Conservation (phyloP, 73 alveolate species). For the Vitrella brassicaformis region DNA sequence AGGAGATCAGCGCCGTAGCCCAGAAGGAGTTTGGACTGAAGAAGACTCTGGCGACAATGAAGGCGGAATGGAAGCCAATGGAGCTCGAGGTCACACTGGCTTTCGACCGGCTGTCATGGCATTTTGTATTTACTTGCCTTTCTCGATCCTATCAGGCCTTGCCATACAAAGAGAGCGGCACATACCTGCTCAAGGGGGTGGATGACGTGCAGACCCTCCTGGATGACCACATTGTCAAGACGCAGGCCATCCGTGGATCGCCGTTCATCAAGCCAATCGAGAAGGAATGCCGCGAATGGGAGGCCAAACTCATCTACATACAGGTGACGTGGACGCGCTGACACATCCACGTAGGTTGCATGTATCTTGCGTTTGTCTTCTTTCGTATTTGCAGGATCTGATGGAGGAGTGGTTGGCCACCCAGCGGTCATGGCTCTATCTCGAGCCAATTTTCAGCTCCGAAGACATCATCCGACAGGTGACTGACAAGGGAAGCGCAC, state of each 20-base stretch:
- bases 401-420: conserved; percentile 95
- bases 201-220: conserved; percentile 22
- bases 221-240: conserved; percentile 85
- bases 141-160: no score
- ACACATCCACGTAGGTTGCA: not conserved
- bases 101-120: no score
- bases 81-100: no score
- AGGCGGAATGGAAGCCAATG: conserved; percentile 28
- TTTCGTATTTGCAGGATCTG: conserved; percentile 6
- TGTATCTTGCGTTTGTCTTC: not conserved
- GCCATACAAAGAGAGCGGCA: conserved; percentile 36
- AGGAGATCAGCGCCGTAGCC: conserved; percentile 27
- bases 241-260: conserved; percentile 77
- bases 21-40: conserved; percentile 35
- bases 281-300: conserved; percentile 38
- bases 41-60: conserved; percentile 32
- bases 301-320: conserved; percentile 22
- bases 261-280: conserved; percentile 38
- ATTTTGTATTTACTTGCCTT: no score
- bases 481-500: no score
- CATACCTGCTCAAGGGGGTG: conserved; percentile 27
- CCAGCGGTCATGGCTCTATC: conserved; percentile 93
- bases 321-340: conserved; percentile 1
- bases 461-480: conserved; percentile 90
- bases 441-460: conserved; percentile 94